phyloP scores from a whole-genome alignment of 2,329 filamentous ascomycete species.

The Talaromyces sp. region DNA sequence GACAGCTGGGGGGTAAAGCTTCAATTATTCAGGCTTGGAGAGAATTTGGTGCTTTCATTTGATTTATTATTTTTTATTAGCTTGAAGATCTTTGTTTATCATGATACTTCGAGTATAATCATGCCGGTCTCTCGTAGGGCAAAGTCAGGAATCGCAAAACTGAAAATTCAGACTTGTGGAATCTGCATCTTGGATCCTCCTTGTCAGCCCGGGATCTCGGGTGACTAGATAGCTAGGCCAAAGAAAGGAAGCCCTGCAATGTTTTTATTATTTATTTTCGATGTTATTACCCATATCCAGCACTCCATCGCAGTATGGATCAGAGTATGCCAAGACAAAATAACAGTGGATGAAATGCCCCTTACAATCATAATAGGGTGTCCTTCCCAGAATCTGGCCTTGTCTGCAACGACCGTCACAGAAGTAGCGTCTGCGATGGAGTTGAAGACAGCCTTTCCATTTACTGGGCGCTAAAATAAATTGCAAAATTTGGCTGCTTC shows the following conservation, averaged over 20 bases:
- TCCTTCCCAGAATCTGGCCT: no score
- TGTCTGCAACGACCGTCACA: conserved; percentile 6
- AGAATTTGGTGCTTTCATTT: neutral
- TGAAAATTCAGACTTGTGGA: neutral
- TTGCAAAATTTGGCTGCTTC: conserved; percentile 8
- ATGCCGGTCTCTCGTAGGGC: no score
- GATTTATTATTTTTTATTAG: neutral
- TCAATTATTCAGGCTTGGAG: neutral
- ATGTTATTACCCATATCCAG: no score
- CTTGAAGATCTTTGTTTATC: no score
- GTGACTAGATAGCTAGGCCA: conserved; percentile 2
- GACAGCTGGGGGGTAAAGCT: conserved; percentile 31
- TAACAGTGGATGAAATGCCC: no score
- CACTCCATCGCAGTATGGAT: no score
- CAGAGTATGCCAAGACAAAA: no score
- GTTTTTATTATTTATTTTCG: no score
- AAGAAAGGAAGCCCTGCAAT: conserved; percentile 9
- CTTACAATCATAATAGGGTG: no score
- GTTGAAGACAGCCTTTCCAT: no score
- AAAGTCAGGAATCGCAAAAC: neutral
- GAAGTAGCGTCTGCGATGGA: no score
- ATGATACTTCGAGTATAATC: no score
- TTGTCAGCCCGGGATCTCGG: conserved; percentile 13
- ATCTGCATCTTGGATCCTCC: neutral
- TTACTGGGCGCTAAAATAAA: neutral